phyloP scores from a whole-genome alignment of 345 rosid species.

The Iberis pinnata region DNA sequence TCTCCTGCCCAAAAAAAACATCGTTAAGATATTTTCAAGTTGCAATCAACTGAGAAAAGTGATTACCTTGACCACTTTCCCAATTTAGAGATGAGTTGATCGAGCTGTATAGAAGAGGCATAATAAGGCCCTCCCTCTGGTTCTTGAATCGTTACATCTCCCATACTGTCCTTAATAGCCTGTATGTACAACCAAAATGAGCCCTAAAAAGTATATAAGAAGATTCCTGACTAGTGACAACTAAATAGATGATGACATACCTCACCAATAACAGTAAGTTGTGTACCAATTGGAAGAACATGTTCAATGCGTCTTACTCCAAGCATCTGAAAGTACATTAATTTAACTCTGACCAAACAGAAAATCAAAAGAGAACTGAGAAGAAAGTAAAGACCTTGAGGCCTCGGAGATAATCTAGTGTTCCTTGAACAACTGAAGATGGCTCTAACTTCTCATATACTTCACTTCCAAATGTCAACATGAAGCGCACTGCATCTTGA shows the following conservation, averaged over 20 bases:
- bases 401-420: constrained; percentile 69
- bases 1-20: constrained; percentile 38
- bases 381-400: constrained; percentile 51
- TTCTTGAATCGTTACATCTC: constrained; percentile 62
- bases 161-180: constrained; percentile 78
- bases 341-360: not conserved
- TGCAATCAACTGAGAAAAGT: not conserved
- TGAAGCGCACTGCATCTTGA: constrained; percentile 62
- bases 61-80: constrained; percentile 92
- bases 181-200: constrained; percentile 31
- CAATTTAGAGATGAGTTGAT: constrained; percentile 59
- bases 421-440: constrained; percentile 60
- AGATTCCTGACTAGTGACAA: too few species aligned
- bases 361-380: not conserved
- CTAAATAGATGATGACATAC: too few species aligned
- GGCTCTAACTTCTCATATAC: constrained; percentile 64
- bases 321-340: constrained; percentile 52
- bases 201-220: too few species aligned
- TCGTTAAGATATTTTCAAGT: too few species aligned
- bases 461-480: constrained; percentile 61
- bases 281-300: constrained; percentile 73
- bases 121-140: constrained; percentile 82
- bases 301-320: constrained; percentile 76
- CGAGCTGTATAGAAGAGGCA: constrained; percentile 56
- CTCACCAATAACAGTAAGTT: constrained; percentile 87